Evolutionary conservation across 2,329 filamentous ascomycete species (phyloP), one percentile per base, ranked within the genome.

Genomic region (Fonsecaea monophora): DNA sequence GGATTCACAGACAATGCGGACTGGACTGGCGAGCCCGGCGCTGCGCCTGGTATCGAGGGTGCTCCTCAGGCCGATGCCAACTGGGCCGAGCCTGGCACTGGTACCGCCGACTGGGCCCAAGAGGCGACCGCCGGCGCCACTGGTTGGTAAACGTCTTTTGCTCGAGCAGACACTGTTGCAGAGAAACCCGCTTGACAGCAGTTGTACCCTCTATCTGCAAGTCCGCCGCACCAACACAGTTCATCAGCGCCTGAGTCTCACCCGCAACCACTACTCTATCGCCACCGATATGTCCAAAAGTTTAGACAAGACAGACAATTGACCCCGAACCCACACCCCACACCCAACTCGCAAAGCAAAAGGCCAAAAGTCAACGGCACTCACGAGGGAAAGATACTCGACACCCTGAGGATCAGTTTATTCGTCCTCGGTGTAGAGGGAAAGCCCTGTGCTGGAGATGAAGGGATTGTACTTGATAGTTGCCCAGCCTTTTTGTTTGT

Each of bases 301-400:
- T 25, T 55, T 30, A 34, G n/a, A 55, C 53, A 21, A 21, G 7
- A 45, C 15, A 57, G 8, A 12, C 15, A 12, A 1, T 5, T 18
- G 10, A 13, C 15, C 2, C 6, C 8, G 8, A n/a, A n/a, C 6
- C 40, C 57, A 50, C 42, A 38, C 61, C 55, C 38, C 42, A 64
- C 68, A 63, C 65, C 73, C 62, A 57, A 62, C 21, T 45, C 35
- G 45, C 45, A 60, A 15, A n/a, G 55, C 25, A 25, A 25, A 60
- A 58, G 65, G 62, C 60, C 57, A 60, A 68, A 69, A 71, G 69
- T 73, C 87, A 85, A 85, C 82, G 84, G 90, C 89, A 90, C 93
- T 97, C 86, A 97, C 91, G 94, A 97, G 93, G 94, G 94, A 98
- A 98, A 98, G 94, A 98, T 93, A 97, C 90, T 92, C 86, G 79